Evolutionary conservation across 768 basidiomycete genomes (phyloP), one percentile per base, ranked within the genome.

Genomic region (Leccinum ochraceum): DNA sequence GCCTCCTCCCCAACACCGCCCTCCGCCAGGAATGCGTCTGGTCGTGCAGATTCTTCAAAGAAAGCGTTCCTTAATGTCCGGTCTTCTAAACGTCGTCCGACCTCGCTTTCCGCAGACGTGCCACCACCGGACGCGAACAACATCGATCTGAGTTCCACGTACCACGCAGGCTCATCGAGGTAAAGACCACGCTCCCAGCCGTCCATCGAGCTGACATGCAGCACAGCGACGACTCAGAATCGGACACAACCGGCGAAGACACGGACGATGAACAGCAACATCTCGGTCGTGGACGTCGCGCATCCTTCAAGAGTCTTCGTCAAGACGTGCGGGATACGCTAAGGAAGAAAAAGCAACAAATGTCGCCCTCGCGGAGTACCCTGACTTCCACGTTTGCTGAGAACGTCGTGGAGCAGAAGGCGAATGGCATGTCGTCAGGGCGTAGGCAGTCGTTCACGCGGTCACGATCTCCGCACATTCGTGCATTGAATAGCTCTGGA

Each of bases 81-180:
- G 20, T 57, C 71, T 8, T 55, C 63, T 1, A 74, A 60, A 61
- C 70, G 71, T 49, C 72, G 66, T 39, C 66, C 63, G 4, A 70
- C 64, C 44, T 66, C 72, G 30, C 61, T 71, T 60, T 66, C 66
- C 30, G 57, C 66, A 48, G 61, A 60, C 28, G 60, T 46, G 42
- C 56, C 60, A 17, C 71, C 61, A 3, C 73, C 69, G 24, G 61
- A 71, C 30, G 63, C 65, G 44, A 72, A 75, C 59, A 74, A 74
- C 60, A 68, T 86, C 65, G 91, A 87, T 65, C 85, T 91, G 86
- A 94, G 90, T 68, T 92, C 91, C 13, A 93, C 91, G 65, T 94
- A 94, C 75, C 88, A 92, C 60, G 92, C 87, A 30, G 92, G 92
- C 50, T 90, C 90, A 36, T 92, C 90, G 10, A 85, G 88, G 90